Evolutionary conservation across 1,284 basidiomycete species (phyloP), one percentile per base, ranked within the genome.

Genomic region (Microbotryomycetes sp.): DNA sequence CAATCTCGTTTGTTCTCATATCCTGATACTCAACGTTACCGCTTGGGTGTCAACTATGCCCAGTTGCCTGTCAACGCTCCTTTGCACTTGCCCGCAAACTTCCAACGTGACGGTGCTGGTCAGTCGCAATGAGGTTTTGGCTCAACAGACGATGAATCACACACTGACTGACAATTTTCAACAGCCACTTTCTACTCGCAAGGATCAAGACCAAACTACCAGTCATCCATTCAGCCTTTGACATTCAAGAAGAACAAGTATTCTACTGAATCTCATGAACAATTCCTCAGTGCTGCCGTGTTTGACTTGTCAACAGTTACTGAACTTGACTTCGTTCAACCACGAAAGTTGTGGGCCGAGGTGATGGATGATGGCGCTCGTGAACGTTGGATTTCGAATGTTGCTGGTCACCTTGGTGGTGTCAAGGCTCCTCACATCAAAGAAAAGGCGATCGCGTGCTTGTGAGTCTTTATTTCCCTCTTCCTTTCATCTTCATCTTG

Each of bases 1-100:
- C 92, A 96, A 76, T 87, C 87, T 29, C 88, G 92, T 65, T 82
- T 96, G 47, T 96, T 94, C 84, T 90, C 89, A 12, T 97, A 97
- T 81, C 89, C 91, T 4, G 92, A 96, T 76, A 89, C 92, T 6
- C 92, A 94, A 76, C 85, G 90, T 64, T 86, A 92, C 80, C 74
- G 79, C 73, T 84, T 92, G 50, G 89, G 90, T 45, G 71, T 77
- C 63, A 96, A 96, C 81, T 93, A 94, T 80, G 76, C 85, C 72
- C 89, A 94, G 74, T 79, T 97, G 15, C 92, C 92, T 4, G 86
- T 93, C 74, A 96, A 97, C 75, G 78, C 88, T 49, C 64, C 64
- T 15, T 12, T 67, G 32, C 31, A 60, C 54, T 52, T 47, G 7
- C 30, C 66, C 32, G 83, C 84, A 61, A 93, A 92, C 83, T 94